Evolutionary conservation across 179 eudicot genomes (phyloP).

Genomic region (Drosera spatulata): DNA sequence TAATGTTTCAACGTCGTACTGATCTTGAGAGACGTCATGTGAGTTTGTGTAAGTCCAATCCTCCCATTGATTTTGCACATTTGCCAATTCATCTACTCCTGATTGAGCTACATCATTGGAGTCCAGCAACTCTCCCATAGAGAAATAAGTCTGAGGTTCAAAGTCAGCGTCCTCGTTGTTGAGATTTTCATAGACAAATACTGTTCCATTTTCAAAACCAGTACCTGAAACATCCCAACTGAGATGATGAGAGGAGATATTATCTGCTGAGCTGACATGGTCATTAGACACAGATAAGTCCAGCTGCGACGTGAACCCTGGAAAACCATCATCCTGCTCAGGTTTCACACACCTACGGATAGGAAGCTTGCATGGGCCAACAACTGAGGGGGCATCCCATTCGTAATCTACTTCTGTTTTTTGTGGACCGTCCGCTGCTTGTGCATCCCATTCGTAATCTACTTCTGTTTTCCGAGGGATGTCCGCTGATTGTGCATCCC

Average conservation of each 20-base stretch:
- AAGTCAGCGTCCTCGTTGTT: slow-evolving; percentile 49
- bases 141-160: slow-evolving; percentile 95
- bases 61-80: slow-evolving; percentile 21
- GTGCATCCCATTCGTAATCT: too few relatives aligned
- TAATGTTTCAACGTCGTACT: not conserved
- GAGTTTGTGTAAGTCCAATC: slow-evolving; percentile 24
- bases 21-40: slow-evolving; percentile 23
- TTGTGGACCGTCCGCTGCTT: too few relatives aligned
- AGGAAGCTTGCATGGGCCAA: slow-evolving; percentile 43
- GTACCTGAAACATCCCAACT: slow-evolving; percentile 52
- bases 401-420: slow-evolving; percentile 24
- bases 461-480: too few relatives aligned
- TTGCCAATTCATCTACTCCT: slow-evolving; percentile 24
- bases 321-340: slow-evolving; percentile 29
- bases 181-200: slow-evolving; percentile 32
- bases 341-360: slow-evolving; percentile 54
- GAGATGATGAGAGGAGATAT: slow-evolving; percentile 14
- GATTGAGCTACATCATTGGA: slow-evolving; percentile 47
- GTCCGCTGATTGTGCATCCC: too few relatives aligned
- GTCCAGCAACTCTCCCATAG: slow-evolving; percentile 74
- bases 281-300: slow-evolving; percentile 20
- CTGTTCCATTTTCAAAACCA: slow-evolving; percentile 29
- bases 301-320: slow-evolving; percentile 14
- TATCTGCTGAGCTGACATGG: slow-evolving; percentile 14
- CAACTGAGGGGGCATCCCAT: slow-evolving; percentile 20